Percentiles rank a stretch among this genome's conserved stretches.
phyloP scores from a whole-genome alignment of 306 rosid species.

The Boehmeria nivea region DNA sequence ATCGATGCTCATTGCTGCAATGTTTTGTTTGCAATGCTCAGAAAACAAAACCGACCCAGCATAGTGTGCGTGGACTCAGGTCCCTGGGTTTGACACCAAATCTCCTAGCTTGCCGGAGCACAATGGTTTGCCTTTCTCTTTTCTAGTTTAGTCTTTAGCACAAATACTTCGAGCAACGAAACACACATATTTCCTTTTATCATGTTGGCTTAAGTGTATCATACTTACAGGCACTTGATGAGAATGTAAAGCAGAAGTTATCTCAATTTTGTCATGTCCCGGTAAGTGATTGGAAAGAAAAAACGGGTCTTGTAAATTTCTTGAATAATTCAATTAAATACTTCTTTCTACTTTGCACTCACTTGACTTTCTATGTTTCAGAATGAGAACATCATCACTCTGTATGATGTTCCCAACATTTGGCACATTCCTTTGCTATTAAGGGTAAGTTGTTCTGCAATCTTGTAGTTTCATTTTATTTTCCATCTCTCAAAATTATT shows the following conservation, averaged over 20 bases:
- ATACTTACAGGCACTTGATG: constrained; percentile 60
- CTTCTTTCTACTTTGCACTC: background rate
- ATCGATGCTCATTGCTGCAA: constrained; percentile 11
- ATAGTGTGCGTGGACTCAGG: constrained; percentile 46
- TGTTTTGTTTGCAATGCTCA: constrained; percentile 19
- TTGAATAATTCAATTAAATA: background rate
- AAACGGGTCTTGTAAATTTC: background rate
- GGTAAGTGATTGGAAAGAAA: constrained; percentile 30
- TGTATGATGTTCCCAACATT: constrained; percentile 91
- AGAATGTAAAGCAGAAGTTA: constrained; percentile 68
- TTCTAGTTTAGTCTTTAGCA: background rate
- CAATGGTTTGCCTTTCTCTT: constrained; percentile 30
- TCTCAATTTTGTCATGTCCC: constrained; percentile 95
- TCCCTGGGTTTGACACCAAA: constrained; percentile 42
- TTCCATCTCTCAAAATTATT: background rate
- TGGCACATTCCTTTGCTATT: constrained; percentile 93
- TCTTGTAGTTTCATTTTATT: background rate
- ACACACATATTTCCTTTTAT: background rate
- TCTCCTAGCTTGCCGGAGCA: constrained; percentile 49
- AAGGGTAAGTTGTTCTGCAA: constrained; percentile 44
- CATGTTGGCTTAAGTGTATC: constrained; percentile 15
- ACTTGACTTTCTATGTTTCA: constrained; percentile 27
- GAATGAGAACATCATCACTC: constrained; percentile 71
- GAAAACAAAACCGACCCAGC: constrained; percentile 56
- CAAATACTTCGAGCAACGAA: background rate